phyloP scores from a whole-genome alignment of 495 filamentous ascomycete genomes.

The Daldinia grandis region DNA sequence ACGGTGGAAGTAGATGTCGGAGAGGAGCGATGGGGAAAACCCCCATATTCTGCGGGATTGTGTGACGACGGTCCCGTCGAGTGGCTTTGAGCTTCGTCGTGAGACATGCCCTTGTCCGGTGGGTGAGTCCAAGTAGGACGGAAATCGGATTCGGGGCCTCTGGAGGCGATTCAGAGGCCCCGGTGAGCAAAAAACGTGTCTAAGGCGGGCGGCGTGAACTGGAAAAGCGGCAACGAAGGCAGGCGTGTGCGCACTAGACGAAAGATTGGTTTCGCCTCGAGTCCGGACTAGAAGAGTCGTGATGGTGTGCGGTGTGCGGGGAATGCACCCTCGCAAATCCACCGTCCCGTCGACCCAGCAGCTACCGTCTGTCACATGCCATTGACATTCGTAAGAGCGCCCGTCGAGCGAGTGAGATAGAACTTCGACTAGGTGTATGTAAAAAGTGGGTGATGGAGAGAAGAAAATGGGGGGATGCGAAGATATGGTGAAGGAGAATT shows the following conservation, averaged over 20 bases:
- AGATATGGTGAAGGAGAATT: neutral
- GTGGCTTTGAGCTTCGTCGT: slow-evolving; percentile 51
- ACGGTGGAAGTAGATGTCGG: slow-evolving; percentile 40
- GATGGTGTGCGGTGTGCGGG: slow-evolving; percentile 59
- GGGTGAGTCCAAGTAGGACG: slow-evolving; percentile 35
- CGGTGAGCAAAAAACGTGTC: slow-evolving; percentile 23
- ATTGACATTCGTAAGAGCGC: slow-evolving; percentile 50
- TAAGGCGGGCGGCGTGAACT: slow-evolving; percentile 17
- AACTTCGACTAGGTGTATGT: slow-evolving; percentile 15
- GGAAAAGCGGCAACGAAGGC: slow-evolving; percentile 28
- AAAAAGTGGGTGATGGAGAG: neutral
- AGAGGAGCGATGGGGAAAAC: slow-evolving; percentile 40
- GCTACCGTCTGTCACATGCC: slow-evolving; percentile 57
- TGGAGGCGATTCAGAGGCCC: slow-evolving; percentile 42
- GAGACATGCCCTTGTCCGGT: slow-evolving; percentile 55
- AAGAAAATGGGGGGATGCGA: slow-evolving; percentile 5
- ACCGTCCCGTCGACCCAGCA: slow-evolving; percentile 56
- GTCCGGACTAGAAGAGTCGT: slow-evolving; percentile 25
- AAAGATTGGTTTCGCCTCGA: slow-evolving; percentile 22
- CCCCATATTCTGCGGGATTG: slow-evolving; percentile 55
- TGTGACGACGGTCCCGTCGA: slow-evolving; percentile 47
- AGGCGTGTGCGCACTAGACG: slow-evolving; percentile 10
- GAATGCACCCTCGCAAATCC: slow-evolving; percentile 61
- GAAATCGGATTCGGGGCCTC: slow-evolving; percentile 36
- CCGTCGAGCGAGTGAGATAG: slow-evolving; percentile 26